Conservation (phyloP, 2,329 filamentous ascomycete species). For the Dissoconium aciculare region DNA sequence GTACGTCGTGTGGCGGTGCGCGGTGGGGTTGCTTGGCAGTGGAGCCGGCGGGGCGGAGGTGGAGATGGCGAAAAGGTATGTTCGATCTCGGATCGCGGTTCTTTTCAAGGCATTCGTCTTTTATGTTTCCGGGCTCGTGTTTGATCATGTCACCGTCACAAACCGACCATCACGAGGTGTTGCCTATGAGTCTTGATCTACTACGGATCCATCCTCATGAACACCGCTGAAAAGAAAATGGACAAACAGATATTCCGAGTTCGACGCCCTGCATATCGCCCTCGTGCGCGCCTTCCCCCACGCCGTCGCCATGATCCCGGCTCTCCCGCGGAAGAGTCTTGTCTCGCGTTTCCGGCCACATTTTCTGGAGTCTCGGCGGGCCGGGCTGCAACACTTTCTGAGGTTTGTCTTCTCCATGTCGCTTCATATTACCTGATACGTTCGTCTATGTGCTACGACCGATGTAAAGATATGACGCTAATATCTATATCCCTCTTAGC, state of each 20-base stretch:
- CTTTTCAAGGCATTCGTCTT: too few species aligned
- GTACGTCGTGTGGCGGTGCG: slow-evolving; percentile 90
- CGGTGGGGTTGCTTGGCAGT: slow-evolving; percentile 70
- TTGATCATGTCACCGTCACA: slow-evolving; percentile 2
- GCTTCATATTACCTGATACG: too few species aligned
- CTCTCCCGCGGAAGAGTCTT: slow-evolving; percentile 77
- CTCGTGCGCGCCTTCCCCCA: slow-evolving; percentile 70
- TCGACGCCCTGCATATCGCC: slow-evolving; percentile 62
- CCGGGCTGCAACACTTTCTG: slow-evolving; percentile 79
- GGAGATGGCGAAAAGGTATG: slow-evolving; percentile 37
- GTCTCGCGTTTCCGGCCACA: slow-evolving; percentile 64
- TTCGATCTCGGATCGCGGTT: too few species aligned
- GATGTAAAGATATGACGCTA: too few species aligned
- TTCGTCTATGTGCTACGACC: slow-evolving; percentile 1
- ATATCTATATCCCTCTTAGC: slow-evolving; percentile 33
- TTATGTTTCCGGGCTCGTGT: background rate
- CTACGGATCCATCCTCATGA: slow-evolving; percentile 2
- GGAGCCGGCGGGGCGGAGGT: slow-evolving; percentile 33
- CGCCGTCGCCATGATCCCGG: slow-evolving; percentile 73
- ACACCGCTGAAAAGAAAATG: slow-evolving; percentile 5
- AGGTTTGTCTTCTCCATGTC: too few species aligned
- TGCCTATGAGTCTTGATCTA: slow-evolving; percentile 1
- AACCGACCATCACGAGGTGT: too few species aligned
- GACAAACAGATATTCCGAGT: slow-evolving; percentile 67
- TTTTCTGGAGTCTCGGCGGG: slow-evolving; percentile 72